These are phyloP conservation scores for Juglanconis sp. DNA, from an alignment of 2,329 filamentous ascomycete species.

Conservation along the genomic window DNA sequence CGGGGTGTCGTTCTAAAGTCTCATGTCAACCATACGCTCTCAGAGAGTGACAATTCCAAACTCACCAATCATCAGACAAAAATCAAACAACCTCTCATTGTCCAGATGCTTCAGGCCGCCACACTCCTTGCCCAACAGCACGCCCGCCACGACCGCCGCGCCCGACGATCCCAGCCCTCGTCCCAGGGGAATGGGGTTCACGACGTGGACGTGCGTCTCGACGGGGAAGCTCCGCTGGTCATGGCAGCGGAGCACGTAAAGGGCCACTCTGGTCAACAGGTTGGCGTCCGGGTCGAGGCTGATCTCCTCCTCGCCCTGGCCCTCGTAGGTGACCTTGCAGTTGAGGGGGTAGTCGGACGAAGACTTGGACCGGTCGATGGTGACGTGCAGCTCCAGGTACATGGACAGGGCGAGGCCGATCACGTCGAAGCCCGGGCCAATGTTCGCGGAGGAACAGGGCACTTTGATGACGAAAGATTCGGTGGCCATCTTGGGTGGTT, in stretches of 20 bases:
- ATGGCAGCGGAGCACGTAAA: constrained; percentile 94
- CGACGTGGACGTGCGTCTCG: constrained; percentile 89
- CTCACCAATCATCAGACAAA: constrained; percentile 90
- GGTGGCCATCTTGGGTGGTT: constrained; percentile 13
- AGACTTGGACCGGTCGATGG: constrained; percentile 58
- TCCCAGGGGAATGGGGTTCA: constrained; percentile 91
- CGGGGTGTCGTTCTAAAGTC: constrained; percentile 73
- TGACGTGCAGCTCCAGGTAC: constrained; percentile 86
- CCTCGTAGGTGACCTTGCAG: constrained; percentile 89
- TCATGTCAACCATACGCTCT: background rate
- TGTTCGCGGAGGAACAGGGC: constrained; percentile 95
- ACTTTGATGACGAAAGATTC: constrained; percentile 71
- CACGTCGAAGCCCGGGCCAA: constrained; percentile 95
- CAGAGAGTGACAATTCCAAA: constrained; percentile 5
- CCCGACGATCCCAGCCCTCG: constrained; percentile 93
- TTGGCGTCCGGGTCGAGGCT: constrained; percentile 82
- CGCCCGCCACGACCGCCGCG: constrained; percentile 90
- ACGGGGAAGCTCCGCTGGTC: constrained; percentile 78
- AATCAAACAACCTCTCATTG: constrained; percentile 85
- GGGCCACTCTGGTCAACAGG: constrained; percentile 87
- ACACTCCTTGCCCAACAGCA: constrained; percentile 87
- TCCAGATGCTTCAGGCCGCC: constrained; percentile 71
- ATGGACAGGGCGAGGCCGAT: constrained; percentile 92
- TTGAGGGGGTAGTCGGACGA: constrained; percentile 66
- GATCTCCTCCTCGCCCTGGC: constrained; percentile 74